These are phyloP conservation scores for Kodamaea fukazawae DNA, from an alignment of 805 yeast species.

Conservation along the genomic window DNA sequence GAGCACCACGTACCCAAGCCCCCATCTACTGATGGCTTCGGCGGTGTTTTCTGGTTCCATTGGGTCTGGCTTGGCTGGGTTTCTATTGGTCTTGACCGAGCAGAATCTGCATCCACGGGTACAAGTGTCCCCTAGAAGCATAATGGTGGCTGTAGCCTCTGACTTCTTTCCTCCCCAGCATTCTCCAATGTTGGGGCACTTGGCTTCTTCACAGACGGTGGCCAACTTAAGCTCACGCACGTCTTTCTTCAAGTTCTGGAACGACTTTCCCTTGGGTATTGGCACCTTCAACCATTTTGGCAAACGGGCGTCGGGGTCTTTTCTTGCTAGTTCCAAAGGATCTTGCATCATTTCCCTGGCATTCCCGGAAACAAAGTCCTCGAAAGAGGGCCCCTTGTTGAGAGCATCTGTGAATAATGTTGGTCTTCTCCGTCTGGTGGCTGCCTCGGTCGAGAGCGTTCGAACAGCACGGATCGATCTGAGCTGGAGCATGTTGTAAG, in stretches of 20 bases:
- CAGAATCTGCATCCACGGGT: slow-evolving; percentile 99
- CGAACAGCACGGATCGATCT: not conserved
- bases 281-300: slow-evolving; percentile 96
- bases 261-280: slow-evolving; percentile 92
- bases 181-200: slow-evolving; percentile 99
- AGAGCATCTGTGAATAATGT: slow-evolving; percentile 68
- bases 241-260: slow-evolving; percentile 76
- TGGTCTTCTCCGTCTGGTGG: slow-evolving; percentile 23
- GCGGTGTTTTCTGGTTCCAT: slow-evolving; percentile 98
- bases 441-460: slow-evolving; percentile 11
- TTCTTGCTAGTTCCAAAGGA: slow-evolving; percentile 73
- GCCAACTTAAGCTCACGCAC: slow-evolving; percentile 84
- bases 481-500: no score
- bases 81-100: slow-evolving; percentile 88
- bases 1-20: slow-evolving; percentile 93
- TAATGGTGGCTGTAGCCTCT: slow-evolving; percentile 95
- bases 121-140: slow-evolving; percentile 98
- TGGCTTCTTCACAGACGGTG: slow-evolving; percentile 98
- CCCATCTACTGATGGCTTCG: slow-evolving; percentile 96
- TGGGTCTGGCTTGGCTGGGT: slow-evolving; percentile 88
- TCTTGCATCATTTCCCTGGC: slow-evolving; percentile 65
- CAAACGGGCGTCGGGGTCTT: slow-evolving; percentile 65
- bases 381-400: slow-evolving; percentile 88
- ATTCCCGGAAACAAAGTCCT: slow-evolving; percentile 80
- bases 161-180: slow-evolving; percentile 98